Conservation (phyloP, 192 early-diverging fungal genomes). For the Coemansia sp. region DNA sequence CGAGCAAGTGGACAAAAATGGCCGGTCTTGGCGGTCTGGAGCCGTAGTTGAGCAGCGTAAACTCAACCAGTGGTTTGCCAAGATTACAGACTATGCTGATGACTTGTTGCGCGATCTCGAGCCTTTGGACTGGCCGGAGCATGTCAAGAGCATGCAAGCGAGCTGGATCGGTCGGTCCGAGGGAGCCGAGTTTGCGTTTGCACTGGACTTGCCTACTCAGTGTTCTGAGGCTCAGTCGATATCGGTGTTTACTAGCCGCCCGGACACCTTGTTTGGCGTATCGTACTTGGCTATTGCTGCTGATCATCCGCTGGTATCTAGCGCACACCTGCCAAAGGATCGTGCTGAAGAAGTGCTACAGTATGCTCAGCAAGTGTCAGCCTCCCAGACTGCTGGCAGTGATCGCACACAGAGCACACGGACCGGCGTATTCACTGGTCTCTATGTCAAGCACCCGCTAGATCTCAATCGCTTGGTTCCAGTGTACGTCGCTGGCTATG, state of each 20-base stretch:
- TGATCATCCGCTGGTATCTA: conserved; percentile 60
- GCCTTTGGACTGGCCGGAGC: conserved; percentile 79
- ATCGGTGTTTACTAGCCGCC: conserved; percentile 74
- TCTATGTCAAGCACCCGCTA: conserved; percentile 65
- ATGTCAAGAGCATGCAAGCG: conserved; percentile 83
- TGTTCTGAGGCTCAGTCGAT: conserved; percentile 12
- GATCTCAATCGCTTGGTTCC: conserved; percentile 56
- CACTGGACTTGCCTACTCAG: not conserved
- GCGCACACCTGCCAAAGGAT: conserved; percentile 11
- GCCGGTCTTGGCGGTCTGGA: conserved; percentile 87
- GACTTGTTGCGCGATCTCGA: conserved; percentile 76
- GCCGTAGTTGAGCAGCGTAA: conserved; percentile 83
- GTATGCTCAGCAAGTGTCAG: conserved; percentile 20
- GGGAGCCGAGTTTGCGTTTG: conserved; percentile 73
- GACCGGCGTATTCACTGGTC: conserved; percentile 60
- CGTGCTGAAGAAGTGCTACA: conserved; percentile 14
- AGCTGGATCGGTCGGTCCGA: conserved; percentile 92
- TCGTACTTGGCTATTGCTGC: conserved; percentile 67
- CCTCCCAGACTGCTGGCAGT: conserved; percentile 15
- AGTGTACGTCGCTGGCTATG: conserved; percentile 72
- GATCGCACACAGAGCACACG: conserved; percentile 10
- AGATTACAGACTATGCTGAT: conserved; percentile 82
- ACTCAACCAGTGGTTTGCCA: conserved; percentile 92
- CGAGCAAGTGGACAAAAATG: conserved; percentile 88
- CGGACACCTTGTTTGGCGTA: conserved; percentile 75